phyloP scores from a whole-genome alignment of 495 filamentous ascomycete genomes.

The Aspergillus sclerotiicarbonarius region DNA sequence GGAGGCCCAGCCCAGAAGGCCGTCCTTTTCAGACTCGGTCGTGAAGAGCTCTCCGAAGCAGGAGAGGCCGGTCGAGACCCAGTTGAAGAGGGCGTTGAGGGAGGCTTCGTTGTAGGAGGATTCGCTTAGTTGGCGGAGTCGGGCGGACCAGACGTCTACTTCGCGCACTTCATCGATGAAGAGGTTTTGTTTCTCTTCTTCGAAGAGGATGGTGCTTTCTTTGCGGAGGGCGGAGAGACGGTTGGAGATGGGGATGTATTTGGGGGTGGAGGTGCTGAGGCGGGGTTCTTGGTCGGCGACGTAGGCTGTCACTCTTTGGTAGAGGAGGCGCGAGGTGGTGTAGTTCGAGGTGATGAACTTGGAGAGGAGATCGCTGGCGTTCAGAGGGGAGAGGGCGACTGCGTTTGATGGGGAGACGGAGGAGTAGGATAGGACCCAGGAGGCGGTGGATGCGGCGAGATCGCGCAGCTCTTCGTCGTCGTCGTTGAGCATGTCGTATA shows the following conservation, averaged over 20 bases:
- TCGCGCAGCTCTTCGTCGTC: constrained; percentile 88
- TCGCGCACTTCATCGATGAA: constrained; percentile 79
- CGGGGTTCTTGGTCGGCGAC: constrained; percentile 26
- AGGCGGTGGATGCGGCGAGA: constrained; percentile 54
- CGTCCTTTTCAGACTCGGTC: constrained; percentile 44
- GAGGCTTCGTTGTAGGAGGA: constrained; percentile 23
- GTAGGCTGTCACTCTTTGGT: constrained; percentile 28
- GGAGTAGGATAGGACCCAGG: constrained; percentile 41
- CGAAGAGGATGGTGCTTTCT: constrained; percentile 74
- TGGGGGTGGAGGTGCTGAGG: constrained; percentile 21
- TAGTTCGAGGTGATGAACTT: constrained; percentile 42
- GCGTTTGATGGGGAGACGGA: constrained; percentile 28
- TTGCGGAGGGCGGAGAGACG: constrained; percentile 50
- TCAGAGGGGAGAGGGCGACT: constrained; percentile 41
- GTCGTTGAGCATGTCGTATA: constrained; percentile 72
- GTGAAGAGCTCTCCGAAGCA: constrained; percentile 39
- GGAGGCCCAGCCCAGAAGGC: constrained; percentile 69
- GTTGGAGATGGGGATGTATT: constrained; percentile 37
- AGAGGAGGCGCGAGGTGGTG: constrained; percentile 33
- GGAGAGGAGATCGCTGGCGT: constrained; percentile 47
- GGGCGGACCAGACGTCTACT: constrained; percentile 58
- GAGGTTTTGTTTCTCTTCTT: constrained; percentile 85
- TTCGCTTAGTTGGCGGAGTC: constrained; percentile 36
- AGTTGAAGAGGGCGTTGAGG: constrained; percentile 37
- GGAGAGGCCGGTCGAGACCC: constrained; percentile 58